Evolutionary conservation across 768 basidiomycete species (phyloP), one percentile per base, ranked within the genome.

Genomic region (Cyclocybe cylindracea): DNA sequence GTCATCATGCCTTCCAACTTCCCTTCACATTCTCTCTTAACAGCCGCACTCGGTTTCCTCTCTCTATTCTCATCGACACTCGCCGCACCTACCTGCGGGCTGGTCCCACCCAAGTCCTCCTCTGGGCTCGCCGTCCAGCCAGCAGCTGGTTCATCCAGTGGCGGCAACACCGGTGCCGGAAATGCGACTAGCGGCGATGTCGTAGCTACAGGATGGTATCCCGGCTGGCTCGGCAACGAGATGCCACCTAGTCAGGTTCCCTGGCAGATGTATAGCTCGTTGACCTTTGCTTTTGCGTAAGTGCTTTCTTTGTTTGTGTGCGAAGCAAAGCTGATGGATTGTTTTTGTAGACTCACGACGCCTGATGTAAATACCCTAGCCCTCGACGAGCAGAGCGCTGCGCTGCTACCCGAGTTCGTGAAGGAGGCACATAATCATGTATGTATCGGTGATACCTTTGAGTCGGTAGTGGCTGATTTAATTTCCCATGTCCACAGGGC

Each of bases 391-490:
- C 75, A 78, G 1, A 79, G 86, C 49, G 69, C 71, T 16, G 51
- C 66, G 31, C 50, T 80, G 0, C 69, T 89, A 13, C 79, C 80
- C 0, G 59, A 71, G 4, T 89, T 90, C 50, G 85, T 90, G 5
- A 46, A 66, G 8, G 61, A 72, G 5, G 78, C 78, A 8, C 70
- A 78, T 39, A 51, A 67, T 5, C 66, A 79, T 63, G 78, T 76
- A 54, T 24, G 24, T 24, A 3, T 24, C 24, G 48, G 68, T 66
- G 5, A 34, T 32, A 7, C 5, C 5, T 10, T 35, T 3, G 5
- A 16, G 32, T 48, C 38, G 7, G 18, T 19, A 9, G 37, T n/a
- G 10, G 16, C 5, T 34, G 31, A 14, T 48, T 46, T 38, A 32
- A 39, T 41, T 51, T 55, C 32, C 44, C 38, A 32, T n/a, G 24